A percentile compares a stretch with the other conserved stretches of the same genome.
Evolutionary conservation across 768 basidiomycete genomes (phyloP).

Genomic region (Mycena haematopus): DNA sequence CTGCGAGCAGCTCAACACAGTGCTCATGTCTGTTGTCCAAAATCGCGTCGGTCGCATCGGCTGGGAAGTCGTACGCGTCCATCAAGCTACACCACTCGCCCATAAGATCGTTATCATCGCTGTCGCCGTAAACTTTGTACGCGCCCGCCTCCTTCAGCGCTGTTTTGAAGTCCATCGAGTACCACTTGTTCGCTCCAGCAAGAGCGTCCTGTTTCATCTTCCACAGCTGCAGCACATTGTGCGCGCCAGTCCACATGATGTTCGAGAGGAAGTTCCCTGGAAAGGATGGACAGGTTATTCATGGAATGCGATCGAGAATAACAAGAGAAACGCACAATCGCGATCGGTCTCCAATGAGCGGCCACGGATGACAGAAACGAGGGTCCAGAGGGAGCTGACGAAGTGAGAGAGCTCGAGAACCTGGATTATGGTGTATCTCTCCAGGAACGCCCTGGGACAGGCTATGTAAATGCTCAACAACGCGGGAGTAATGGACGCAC

Average conservation of each 20-base stretch:
- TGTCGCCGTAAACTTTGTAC: neutral
- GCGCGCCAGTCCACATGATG: constrained; percentile 10
- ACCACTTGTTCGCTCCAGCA: neutral
- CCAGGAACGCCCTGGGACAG: constrained; percentile 13
- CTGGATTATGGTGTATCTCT: constrained; percentile 12
- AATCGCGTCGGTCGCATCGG: neutral
- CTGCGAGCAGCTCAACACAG: neutral
- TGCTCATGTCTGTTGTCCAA: too few relatives aligned
- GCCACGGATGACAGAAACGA: constrained; percentile 20
- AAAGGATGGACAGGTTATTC: neutral
- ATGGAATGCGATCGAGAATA: neutral
- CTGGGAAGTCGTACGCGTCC: neutral
- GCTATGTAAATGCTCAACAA: neutral
- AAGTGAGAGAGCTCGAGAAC: constrained; percentile 23
- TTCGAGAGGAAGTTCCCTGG: constrained; percentile 1
- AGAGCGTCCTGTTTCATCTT: neutral
- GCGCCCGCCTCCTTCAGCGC: neutral
- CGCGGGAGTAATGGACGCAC: constrained; percentile 1
- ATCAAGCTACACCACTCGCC: constrained; percentile 15
- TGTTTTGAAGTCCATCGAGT: neutral
- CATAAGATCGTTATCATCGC: constrained; percentile 13
- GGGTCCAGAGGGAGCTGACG: constrained; percentile 9
- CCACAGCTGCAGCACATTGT: constrained; percentile 14
- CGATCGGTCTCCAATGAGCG: constrained; percentile 11
- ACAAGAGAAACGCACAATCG: constrained; percentile 6